Base-by-base conservation (phyloP, 768 basidiomycete genomes). In the Lentinula sp. region DNA sequence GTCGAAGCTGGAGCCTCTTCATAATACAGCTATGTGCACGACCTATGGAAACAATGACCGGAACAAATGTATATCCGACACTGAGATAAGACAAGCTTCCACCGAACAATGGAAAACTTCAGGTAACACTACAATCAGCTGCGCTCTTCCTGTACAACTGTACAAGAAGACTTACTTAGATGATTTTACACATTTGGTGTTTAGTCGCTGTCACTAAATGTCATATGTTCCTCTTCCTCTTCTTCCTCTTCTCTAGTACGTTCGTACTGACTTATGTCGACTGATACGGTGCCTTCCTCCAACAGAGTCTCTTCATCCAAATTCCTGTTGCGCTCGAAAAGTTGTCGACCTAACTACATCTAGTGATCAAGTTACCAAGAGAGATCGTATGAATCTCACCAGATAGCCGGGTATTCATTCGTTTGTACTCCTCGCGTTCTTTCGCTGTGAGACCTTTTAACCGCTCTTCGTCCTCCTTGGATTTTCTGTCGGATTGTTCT, bases 211-310 rank as follows among this genome's bases (percentile, higher is more conserved):
- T 95, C 93, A 68, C 91, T 94, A 71, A 94, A 92, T 62, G 83
- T 82, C 60, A 93, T 74, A 57, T 73, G 73, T 23, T 81, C 82
- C 55, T 87, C 85, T 62, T 88, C 85, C 36, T 92, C 88, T 78
- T 88, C 70, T 53, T 87, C 70, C 49, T 82, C 79, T 28, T 76
- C 68, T 49, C 77, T 77, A 43, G 79, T 81, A 63, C 95, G 81
- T 59, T 94, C 90, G 67, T 95, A 99, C 71, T 95, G 89, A 65
- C 86, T 91, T 68, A 92, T 73, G 71, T 98, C 95, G 55, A 98
- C 92, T 20, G 91, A 91, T 58, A 90, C 85, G 0, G 85, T 83
- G 28, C 86, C 95, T 69, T 95, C 96, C 71, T 98, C 95, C 68
- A 88, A 73, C 41, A 95, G 77, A 13, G 74, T 80, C 64, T 91